These are phyloP conservation scores for Apocynum venetum DNA, from an alignment of 257 asterid species.

Conservation along the genomic window DNA sequence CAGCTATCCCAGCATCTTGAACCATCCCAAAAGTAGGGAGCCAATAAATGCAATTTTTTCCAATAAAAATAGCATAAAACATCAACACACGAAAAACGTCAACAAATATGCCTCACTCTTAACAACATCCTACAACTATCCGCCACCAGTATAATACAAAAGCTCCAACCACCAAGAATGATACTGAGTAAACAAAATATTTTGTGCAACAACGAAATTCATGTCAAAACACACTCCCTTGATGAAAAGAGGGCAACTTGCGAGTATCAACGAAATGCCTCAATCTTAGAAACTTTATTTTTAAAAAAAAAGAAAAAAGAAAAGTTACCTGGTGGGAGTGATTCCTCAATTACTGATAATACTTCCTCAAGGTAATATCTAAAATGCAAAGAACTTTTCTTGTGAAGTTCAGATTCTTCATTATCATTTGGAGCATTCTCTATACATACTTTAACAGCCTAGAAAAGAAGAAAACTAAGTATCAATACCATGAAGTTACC, in stretches of 20 bases:
- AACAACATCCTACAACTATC: neutral
- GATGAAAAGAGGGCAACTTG: neutral
- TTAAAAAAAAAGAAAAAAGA: neutral
- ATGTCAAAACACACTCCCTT: neutral
- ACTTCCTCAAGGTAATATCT: constrained; percentile 54
- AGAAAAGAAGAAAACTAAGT: constrained; percentile 17
- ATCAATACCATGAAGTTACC: neutral
- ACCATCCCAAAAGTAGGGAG: neutral
- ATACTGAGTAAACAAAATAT: neutral
- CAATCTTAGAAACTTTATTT: no score
- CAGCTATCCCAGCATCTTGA: neutral
- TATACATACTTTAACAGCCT: constrained; percentile 71
- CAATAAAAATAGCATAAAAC: neutral
- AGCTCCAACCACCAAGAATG: neutral
- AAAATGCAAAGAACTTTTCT: constrained; percentile 34
- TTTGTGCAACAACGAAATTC: neutral
- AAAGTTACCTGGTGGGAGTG: constrained; percentile 47
- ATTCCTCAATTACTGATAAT: constrained; percentile 41
- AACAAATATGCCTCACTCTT: neutral
- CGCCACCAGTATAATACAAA: neutral
- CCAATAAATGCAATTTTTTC: neutral
- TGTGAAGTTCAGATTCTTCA: constrained; percentile 42
- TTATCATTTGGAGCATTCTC: constrained; percentile 43
- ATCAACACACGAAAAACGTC: neutral
- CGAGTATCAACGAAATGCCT: no score